phyloP scores from a whole-genome alignment of 2,329 filamentous ascomycete genomes.

The Pestalotiopsis sp. region DNA sequence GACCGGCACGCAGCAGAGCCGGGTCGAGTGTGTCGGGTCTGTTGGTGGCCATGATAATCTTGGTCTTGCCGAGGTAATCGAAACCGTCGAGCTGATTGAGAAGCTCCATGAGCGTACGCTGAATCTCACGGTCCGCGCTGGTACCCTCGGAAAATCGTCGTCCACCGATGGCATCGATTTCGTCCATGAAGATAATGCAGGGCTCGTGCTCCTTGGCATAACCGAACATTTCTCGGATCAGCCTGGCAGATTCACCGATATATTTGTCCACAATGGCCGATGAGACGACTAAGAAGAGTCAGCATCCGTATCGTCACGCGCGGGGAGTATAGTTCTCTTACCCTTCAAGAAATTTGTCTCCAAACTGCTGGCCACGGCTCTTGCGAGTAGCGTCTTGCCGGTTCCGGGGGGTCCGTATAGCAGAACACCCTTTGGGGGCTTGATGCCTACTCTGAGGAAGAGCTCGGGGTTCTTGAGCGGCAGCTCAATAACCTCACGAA shows the following conservation, averaged over 20 bases:
- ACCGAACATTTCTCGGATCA: slow-evolving; percentile 99
- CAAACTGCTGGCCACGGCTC: slow-evolving; percentile 92
- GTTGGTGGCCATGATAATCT: slow-evolving; percentile 99
- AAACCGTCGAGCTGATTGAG: slow-evolving; percentile 98
- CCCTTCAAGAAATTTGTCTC: slow-evolving; percentile 99
- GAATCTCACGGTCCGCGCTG: slow-evolving; percentile 95
- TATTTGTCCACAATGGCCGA: slow-evolving; percentile 99
- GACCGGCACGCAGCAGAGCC: slow-evolving; percentile 86
- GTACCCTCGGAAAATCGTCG: slow-evolving; percentile 96
- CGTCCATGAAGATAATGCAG: slow-evolving; percentile 99
- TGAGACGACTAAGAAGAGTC: slow-evolving; percentile 73
- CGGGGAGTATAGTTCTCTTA: slow-evolving; percentile 38
- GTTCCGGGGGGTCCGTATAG: slow-evolving; percentile 96
- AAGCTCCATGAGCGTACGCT: slow-evolving; percentile 97
- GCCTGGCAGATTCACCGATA: slow-evolving; percentile 94
- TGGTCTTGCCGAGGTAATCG: slow-evolving; percentile 98
- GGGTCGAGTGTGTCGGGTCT: slow-evolving; percentile 95
- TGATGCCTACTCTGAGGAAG: slow-evolving; percentile 95
- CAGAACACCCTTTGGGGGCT: slow-evolving; percentile 95
- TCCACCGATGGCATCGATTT: slow-evolving; percentile 98
- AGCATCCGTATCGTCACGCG: background rate
- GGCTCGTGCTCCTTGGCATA: slow-evolving; percentile 99
- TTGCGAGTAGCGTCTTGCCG: slow-evolving; percentile 91
- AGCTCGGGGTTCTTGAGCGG: slow-evolving; percentile 98
- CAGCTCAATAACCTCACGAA: slow-evolving; percentile 96